phyloP scores from a whole-genome alignment of 2,329 filamentous ascomycete species.

The Curvularia eragrostidis region DNA sequence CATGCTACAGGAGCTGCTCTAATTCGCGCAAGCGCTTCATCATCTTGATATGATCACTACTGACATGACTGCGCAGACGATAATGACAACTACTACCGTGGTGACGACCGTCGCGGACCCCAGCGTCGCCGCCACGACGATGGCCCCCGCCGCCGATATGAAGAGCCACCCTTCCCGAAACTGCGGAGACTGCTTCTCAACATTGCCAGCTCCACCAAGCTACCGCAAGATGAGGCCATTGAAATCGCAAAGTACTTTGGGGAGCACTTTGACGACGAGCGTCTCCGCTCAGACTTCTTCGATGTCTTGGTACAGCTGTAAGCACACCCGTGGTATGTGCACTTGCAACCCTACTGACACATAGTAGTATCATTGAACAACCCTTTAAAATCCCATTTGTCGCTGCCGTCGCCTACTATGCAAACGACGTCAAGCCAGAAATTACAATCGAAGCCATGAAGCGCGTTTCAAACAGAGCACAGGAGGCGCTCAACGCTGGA shows the following conservation, averaged over 20 bases:
- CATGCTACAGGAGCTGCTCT: neutral
- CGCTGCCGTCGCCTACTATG: slow-evolving; percentile 79
- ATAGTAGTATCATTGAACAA: slow-evolving; percentile 74
- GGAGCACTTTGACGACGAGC: slow-evolving; percentile 79
- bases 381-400: slow-evolving; percentile 98
- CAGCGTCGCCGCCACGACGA: slow-evolving; percentile 43
- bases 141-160: slow-evolving; percentile 42
- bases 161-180: slow-evolving; percentile 46
- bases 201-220: slow-evolving; percentile 48
- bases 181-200: slow-evolving; percentile 45
- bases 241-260: slow-evolving; percentile 67
- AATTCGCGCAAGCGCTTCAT: neutral
- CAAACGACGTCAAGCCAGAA: slow-evolving; percentile 79
- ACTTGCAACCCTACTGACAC: slow-evolving; percentile 19
- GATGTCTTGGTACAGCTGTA: slow-evolving; percentile 77
- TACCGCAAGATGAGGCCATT: slow-evolving; percentile 47
- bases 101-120: slow-evolving; percentile 41
- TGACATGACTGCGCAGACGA: slow-evolving; percentile 32
- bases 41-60: slow-evolving; percentile 6
- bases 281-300: slow-evolving; percentile 75
- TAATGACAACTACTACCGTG: slow-evolving; percentile 34
- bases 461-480: slow-evolving; percentile 66
- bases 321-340: slow-evolving; percentile 27
- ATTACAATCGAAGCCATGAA: slow-evolving; percentile 74
- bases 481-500: slow-evolving; percentile 72